Base-by-base conservation (phyloP, 2,329 filamentous ascomycete genomes). In the Diaporthe ampelina region DNA sequence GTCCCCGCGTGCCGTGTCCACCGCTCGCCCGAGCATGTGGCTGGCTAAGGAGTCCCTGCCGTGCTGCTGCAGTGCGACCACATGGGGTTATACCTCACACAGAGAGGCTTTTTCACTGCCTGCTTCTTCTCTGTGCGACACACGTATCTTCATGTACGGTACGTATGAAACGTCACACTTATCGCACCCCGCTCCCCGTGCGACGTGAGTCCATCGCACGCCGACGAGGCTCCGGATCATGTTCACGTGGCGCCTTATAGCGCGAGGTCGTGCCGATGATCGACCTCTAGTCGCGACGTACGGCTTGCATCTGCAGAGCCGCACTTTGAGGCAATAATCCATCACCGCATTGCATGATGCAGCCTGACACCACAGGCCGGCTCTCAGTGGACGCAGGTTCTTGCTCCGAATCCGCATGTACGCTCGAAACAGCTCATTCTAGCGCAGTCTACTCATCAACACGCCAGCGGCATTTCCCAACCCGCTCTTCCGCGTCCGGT, bases 21-120 rank as follows among this genome's bases (percentile, higher is more conserved):
- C 57, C 29, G 19, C 26, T 19, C 1, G 32, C 45, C 29, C 52
- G 26, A 15, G 15, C 45, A 19, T 40, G 29, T 67, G 45, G 63
- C 63, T 67, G 63, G 63, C 63, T 21, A 35, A 50, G 29, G 21
- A 24, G 24, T 17, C 4, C 37, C 45, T 54, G 63, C 63, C 37
- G 63, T 54, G 48, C 11, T 3, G 48, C 45, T 68, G 63, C 63
- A 26, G 63, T 68, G 48, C 19, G 8, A 68, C 63, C 63, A 37
- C 45, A 54, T 40, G 8, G 21, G 21, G 8, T 21, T 67, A n/a
- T 21, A 24, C 45, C 45, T 15, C 21, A 54, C n/a, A 54, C 15
- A 40, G 15, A n/a, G 13, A 24, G 61, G 45, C 32, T 0, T 50
- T 63, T 45, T 21, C 63, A 19, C 63, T 15, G 48, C 63, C 45